A percentile compares a stretch with the other conserved stretches of the same genome.
These are phyloP conservation scores for Zangia roseola DNA, from an alignment of 768 basidiomycete genomes.

Conservation along the genomic window DNA sequence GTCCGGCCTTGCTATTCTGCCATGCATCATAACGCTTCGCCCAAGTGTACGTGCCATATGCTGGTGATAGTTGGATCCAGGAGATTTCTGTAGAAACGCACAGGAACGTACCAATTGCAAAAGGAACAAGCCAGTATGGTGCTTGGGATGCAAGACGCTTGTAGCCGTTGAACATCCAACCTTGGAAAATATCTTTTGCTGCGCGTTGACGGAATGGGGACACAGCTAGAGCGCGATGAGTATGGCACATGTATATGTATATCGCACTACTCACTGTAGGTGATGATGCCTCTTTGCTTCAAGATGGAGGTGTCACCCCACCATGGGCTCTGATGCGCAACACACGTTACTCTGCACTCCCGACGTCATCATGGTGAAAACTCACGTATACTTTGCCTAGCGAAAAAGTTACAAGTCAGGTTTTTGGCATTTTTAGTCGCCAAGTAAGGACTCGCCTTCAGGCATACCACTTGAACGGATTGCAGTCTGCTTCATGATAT, in stretches of 20 bases:
- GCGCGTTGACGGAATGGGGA: slow-evolving; percentile 83
- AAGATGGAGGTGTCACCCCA: slow-evolving; percentile 78
- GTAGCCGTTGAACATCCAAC: slow-evolving; percentile 87
- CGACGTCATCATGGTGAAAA: slow-evolving; percentile 13
- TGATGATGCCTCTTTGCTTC: slow-evolving; percentile 73
- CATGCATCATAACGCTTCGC: slow-evolving; percentile 65
- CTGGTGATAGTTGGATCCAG: slow-evolving; percentile 37
- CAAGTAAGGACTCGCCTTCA: slow-evolving; percentile 56
- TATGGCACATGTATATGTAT: background rate
- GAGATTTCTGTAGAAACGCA: background rate
- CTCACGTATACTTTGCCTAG: slow-evolving; percentile 83
- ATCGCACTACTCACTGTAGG: slow-evolving; percentile 66
- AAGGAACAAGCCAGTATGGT: slow-evolving; percentile 77
- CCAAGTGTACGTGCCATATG: slow-evolving; percentile 79
- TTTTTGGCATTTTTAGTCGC: background rate
- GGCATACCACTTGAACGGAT: slow-evolving; percentile 75
- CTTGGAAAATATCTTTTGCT: slow-evolving; percentile 64
- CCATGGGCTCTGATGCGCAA: slow-evolving; percentile 67
- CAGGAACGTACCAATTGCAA: slow-evolving; percentile 64
- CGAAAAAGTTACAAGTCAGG: slow-evolving; percentile 6
- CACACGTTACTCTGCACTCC: background rate
- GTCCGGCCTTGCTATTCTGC: slow-evolving; percentile 82
- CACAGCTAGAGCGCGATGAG: slow-evolving; percentile 49
- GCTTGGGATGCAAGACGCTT: slow-evolving; percentile 69
- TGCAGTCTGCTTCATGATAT: slow-evolving; percentile 50